These are phyloP conservation scores for Thielaviopsis euricoi DNA, from an alignment of 2,329 filamentous ascomycete genomes.

Conservation along the genomic window DNA sequence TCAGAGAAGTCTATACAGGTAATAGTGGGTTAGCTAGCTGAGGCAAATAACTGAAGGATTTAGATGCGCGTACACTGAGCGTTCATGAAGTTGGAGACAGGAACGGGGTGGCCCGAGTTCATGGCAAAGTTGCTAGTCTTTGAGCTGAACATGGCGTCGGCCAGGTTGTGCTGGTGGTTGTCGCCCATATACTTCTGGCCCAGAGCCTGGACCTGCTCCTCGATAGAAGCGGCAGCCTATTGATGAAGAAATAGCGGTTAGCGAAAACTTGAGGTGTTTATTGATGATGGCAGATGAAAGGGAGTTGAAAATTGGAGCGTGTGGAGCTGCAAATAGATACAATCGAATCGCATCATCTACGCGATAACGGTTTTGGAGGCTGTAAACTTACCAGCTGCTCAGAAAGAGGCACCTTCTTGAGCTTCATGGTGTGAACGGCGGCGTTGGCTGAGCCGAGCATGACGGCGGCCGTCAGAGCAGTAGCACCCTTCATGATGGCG, in stretches of 20 bases:
- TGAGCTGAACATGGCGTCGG: conserved; percentile 66
- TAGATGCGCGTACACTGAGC: conserved; percentile 67
- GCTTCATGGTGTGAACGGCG: conserved; percentile 87
- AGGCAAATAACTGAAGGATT: not conserved
- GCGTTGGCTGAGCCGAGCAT: conserved; percentile 72
- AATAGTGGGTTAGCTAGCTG: not conserved
- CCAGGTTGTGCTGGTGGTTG: conserved; percentile 47
- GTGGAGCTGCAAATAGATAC: not conserved
- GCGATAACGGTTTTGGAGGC: not conserved
- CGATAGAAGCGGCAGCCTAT: conserved; percentile 62
- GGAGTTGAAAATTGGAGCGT: not conserved
- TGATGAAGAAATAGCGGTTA: conserved; percentile 2
- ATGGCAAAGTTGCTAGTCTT: conserved; percentile 39
- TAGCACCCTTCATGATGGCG: conserved; percentile 55
- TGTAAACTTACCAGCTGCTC: conserved; percentile 65
- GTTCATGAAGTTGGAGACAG: conserved; percentile 95
- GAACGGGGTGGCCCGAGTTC: conserved; percentile 60
- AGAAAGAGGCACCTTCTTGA: conserved; percentile 85
- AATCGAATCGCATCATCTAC: not conserved
- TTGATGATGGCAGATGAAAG: conserved; percentile 4
- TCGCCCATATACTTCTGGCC: conserved; percentile 90
- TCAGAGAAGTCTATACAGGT: conserved; percentile 70
- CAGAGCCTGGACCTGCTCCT: conserved; percentile 64
- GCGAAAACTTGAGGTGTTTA: not conserved
- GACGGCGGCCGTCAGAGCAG: conserved; percentile 61